These are phyloP conservation scores for Acrasis kona DNA, from an alignment of 78 protist species.

Conservation along the genomic window DNA sequence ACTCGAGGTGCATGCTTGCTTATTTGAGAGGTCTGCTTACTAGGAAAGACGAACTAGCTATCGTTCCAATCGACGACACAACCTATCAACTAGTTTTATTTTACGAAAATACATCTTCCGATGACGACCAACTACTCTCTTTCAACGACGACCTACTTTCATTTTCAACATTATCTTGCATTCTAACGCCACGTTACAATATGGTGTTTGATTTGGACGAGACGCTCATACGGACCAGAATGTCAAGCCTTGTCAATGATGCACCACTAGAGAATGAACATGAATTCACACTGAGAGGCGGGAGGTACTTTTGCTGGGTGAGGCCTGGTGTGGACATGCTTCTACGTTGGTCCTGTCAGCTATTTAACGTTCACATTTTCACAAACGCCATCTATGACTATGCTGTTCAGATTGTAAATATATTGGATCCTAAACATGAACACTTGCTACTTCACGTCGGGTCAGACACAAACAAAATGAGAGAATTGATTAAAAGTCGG, in stretches of 20 bases:
- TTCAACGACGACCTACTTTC: too few relatives aligned
- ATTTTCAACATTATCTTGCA: not conserved
- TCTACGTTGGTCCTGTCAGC: not conserved
- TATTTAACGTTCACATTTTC: not conserved
- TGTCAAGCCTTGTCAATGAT: not conserved
- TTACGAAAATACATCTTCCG: not conserved
- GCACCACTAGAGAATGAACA: not conserved
- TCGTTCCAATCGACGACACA: not conserved
- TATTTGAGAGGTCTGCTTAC: not conserved
- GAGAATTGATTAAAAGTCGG: not conserved
- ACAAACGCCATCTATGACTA: not conserved
- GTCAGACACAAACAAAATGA: not conserved
- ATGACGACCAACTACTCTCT: too few relatives aligned
- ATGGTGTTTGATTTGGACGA: not conserved
- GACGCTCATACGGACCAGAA: not conserved
- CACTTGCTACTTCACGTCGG: not conserved
- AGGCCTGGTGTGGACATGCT: not conserved
- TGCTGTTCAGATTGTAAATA: not conserved
- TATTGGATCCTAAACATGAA: not conserved
- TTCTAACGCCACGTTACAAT: not conserved
- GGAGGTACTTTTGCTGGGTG: not conserved
- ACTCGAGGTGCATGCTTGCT: too few relatives aligned
- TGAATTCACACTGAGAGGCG: not conserved
- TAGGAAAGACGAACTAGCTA: not conserved
- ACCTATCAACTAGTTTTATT: not conserved